Evolutionary conservation across 177 flowering plant genomes (phyloP).

Genomic region (Vitis hybrid): DNA sequence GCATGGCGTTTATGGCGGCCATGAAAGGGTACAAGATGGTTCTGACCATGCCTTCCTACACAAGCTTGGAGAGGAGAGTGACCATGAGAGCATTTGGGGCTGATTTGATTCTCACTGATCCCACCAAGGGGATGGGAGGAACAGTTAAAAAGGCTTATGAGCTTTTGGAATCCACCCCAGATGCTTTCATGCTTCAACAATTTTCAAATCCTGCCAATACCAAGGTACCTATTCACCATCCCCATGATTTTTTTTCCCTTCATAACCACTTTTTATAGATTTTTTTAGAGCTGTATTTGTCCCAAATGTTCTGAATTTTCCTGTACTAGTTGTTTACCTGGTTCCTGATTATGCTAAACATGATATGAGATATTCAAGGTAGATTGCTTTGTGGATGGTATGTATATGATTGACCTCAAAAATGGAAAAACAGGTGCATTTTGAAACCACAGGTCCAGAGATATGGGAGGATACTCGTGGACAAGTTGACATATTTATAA

Average conservation of each 20-base stretch:
- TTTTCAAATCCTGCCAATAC: conserved; percentile 83
- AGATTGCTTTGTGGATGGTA: background rate
- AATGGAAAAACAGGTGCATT: conserved; percentile 58
- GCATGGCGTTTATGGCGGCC: conserved; percentile 91
- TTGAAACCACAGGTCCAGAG: conserved; percentile 96
- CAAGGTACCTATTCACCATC: conserved; percentile 34
- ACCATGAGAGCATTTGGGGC: conserved; percentile 96
- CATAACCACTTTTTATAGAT: background rate
- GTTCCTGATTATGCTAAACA: background rate
- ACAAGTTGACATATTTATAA: conserved; percentile 85
- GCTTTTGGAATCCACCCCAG: conserved; percentile 65
- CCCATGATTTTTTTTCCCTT: background rate
- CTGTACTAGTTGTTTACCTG: background rate
- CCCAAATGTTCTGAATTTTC: background rate
- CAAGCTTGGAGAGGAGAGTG: conserved; percentile 91
- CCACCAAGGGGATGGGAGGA: conserved; percentile 91
- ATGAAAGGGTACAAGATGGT: conserved; percentile 87
- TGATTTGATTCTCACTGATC: conserved; percentile 80
- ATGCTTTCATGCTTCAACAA: conserved; percentile 81
- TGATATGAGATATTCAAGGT: background rate
- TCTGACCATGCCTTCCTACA: conserved; percentile 93
- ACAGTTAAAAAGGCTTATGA: conserved; percentile 77
- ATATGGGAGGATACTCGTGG: conserved; percentile 94
- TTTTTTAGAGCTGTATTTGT: background rate
- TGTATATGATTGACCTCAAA: background rate